Conservation (phyloP, 2,329 filamentous ascomycete genomes). For the Xylaria sp. region DNA sequence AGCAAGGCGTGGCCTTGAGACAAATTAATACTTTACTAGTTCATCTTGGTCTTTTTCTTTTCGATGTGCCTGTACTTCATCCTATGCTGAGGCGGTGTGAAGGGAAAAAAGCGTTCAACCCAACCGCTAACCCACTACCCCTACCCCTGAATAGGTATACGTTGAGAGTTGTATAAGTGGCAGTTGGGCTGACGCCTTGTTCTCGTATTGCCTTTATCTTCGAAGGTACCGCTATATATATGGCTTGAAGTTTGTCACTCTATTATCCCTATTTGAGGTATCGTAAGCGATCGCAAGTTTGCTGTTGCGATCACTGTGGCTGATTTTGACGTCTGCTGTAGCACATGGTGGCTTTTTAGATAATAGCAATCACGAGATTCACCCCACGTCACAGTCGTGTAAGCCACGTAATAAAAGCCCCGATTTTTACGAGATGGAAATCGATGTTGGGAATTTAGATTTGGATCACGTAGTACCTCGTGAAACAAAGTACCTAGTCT, state of each 20-base stretch:
- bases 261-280: neutral
- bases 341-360: neutral
- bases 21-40: slow-evolving; percentile 18
- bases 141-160: too few relatives aligned
- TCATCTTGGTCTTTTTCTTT: neutral
- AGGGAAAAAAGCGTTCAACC: too few relatives aligned
- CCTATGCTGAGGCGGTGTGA: too few relatives aligned
- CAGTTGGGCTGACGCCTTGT: too few relatives aligned
- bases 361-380: neutral
- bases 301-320: neutral
- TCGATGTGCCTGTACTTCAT: slow-evolving; percentile 1
- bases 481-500: neutral
- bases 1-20: slow-evolving; percentile 9
- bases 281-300: neutral
- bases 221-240: neutral
- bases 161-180: too few relatives aligned
- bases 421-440: neutral
- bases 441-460: too few relatives aligned
- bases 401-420: neutral
- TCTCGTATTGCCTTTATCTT: neutral
- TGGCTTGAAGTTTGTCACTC: neutral
- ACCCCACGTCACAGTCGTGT: neutral
- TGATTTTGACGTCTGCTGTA: neutral
- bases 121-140: too few relatives aligned
- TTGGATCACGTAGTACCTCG: neutral